phyloP scores from a whole-genome alignment of 306 rosid genomes.

The Cucurbita argyrosperma region DNA sequence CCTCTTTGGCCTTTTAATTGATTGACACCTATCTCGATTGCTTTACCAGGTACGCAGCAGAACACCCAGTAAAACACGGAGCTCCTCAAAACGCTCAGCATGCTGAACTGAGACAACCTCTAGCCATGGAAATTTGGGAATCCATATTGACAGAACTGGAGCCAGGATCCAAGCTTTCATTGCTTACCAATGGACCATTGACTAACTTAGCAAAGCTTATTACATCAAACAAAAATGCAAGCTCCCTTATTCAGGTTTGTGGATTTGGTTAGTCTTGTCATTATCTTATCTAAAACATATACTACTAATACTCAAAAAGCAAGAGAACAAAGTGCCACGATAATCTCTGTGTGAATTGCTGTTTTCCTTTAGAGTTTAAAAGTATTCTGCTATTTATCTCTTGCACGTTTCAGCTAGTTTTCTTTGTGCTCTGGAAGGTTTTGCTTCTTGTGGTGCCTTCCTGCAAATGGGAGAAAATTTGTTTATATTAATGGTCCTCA shows the following conservation, averaged over 20 bases:
- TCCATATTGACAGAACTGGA: constrained; percentile 30
- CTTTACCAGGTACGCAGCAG: constrained; percentile 53
- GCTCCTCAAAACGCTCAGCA: constrained; percentile 56
- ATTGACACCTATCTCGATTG: neutral
- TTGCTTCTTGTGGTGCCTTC: neutral
- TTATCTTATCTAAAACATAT: neutral
- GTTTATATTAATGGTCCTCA: neutral
- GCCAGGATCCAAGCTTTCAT: constrained; percentile 51
- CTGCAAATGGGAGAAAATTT: neutral
- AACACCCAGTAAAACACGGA: constrained; percentile 37
- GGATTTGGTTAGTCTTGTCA: neutral
- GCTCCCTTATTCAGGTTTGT: constrained; percentile 52
- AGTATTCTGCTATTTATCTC: neutral
- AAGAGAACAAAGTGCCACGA: neutral
- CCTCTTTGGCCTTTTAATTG: neutral
- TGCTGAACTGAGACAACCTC: constrained; percentile 61
- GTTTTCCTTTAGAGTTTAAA: neutral
- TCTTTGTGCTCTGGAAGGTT: neutral
- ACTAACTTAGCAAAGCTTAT: constrained; percentile 67
- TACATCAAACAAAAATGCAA: constrained; percentile 23
- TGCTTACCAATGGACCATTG: constrained; percentile 85
- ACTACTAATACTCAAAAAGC: neutral
- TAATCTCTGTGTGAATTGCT: neutral
- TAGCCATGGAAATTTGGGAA: constrained; percentile 68
- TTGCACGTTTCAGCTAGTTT: neutral